Evolutionary conservation across 140 eudicot genomes (phyloP), one percentile per base, ranked within the genome.

Genomic region (Anethum foeniculum): DNA sequence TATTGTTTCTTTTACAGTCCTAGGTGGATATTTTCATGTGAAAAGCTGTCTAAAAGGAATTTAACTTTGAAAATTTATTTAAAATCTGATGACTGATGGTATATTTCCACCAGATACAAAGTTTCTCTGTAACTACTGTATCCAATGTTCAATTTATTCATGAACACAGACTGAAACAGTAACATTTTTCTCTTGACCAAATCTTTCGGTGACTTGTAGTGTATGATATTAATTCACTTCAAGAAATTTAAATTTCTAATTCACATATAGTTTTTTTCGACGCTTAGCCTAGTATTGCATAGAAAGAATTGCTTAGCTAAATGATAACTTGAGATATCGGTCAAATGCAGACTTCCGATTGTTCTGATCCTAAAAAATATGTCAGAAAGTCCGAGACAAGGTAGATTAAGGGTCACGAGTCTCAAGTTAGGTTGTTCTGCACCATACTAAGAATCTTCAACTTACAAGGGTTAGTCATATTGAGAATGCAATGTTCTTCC

Each of bases 1-100:
- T 87, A 84, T 82, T 79, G 32, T 83, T 74, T 73, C 80, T 52
- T 76, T 79, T 77, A 49, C 41, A 23, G n/a, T 51, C 48, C 80
- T 49, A 51, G 14, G 80, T 77, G 38, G 60, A 77, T 47, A 13
- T 7, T 51, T 14, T 77, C 43, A 25, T 49, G 56, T 76, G 54
- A 25, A 76, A 76, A 76, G 44, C 38, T 47, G 19, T 21, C 41
- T 10, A 44, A 76, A 76, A 11, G 5, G 60, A 28, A 76, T 76
- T 71, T 18, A 2, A 30, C 28, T 18, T 71, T 71, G 76, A 71
- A 36, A 36, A 7, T 6, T 71, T 19, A 6, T 19, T 28, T 71
- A 39, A 9, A 19, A 36, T 71, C 46, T 71, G 76, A 36, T 71
- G 48, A 39, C 47, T 25, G 28, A 62, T 7, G 25, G 4, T 6